Evolutionary conservation across 768 basidiomycete genomes (phyloP).

Genomic region (Mycena indigotica): DNA sequence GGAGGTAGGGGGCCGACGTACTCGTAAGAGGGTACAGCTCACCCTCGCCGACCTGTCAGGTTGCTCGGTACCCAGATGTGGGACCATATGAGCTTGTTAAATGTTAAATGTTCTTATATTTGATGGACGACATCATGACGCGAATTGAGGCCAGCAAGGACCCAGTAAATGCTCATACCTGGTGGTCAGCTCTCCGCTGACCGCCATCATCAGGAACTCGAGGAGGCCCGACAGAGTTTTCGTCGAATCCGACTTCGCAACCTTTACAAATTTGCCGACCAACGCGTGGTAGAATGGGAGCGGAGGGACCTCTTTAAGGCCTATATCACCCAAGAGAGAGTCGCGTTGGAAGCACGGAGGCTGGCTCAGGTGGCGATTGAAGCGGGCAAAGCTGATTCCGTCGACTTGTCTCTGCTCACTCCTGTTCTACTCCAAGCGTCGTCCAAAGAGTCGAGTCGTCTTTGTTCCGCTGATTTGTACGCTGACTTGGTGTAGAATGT

Average conservation of each 20-base stretch:
- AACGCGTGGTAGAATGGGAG: slow-evolving; percentile 49
- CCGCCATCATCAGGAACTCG: slow-evolving; percentile 40
- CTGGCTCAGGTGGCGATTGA: too few species aligned
- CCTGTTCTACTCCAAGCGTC: slow-evolving; percentile 70
- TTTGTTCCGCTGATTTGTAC: too few species aligned
- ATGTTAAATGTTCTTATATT: slow-evolving; percentile 62
- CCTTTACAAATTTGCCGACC: slow-evolving; percentile 72
- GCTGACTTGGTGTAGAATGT: too few species aligned
- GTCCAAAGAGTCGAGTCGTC: slow-evolving; percentile 53
- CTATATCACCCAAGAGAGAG: slow-evolving; percentile 42
- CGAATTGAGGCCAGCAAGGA: slow-evolving; percentile 58
- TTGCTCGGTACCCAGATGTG: too few species aligned
- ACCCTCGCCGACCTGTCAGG: background rate
- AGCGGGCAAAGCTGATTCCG: slow-evolving; percentile 27
- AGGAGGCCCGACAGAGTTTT: slow-evolving; percentile 58
- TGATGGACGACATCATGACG: slow-evolving; percentile 70
- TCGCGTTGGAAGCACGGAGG: slow-evolving; percentile 40
- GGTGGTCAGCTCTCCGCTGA: background rate
- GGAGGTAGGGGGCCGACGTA: background rate
- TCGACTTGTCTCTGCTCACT: slow-evolving; percentile 21
- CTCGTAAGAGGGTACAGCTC: background rate
- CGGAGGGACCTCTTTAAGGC: slow-evolving; percentile 17
- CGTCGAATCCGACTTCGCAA: slow-evolving; percentile 62
- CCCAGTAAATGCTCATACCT: slow-evolving; percentile 38
- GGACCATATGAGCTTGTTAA: too few species aligned